Percentiles rank a stretch among this genome's conserved stretches.
Conservation (phyloP, 2,329 filamentous ascomycete species). For the Fusarium pseudograminearum region DNA sequence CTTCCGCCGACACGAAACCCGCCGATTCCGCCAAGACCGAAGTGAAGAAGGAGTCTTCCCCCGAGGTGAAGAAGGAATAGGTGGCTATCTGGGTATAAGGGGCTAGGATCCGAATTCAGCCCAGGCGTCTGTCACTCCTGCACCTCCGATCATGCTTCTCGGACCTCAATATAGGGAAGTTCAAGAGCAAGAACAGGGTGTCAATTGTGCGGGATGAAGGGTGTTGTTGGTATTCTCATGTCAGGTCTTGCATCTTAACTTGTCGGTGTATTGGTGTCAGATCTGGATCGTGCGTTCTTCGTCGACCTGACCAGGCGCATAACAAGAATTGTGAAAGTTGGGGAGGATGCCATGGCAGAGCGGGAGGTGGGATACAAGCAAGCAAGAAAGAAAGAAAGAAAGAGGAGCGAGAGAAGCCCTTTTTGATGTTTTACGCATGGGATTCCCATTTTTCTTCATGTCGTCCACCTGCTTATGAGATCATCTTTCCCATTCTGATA, state of each 20-base stretch:
- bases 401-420: constrained; percentile 45
- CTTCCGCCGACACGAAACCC: constrained; percentile 45
- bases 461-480: constrained; percentile 27
- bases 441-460: constrained; percentile 36
- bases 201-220: constrained; percentile 28
- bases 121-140: constrained; percentile 21
- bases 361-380: constrained; percentile 29
- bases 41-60: constrained; percentile 45
- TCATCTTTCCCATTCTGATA: constrained; percentile 13
- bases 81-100: constrained; percentile 44
- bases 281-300: constrained; percentile 35
- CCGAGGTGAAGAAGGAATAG: constrained; percentile 55
- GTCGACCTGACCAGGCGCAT: constrained; percentile 27
- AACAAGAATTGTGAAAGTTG: constrained; percentile 31
- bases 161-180: constrained; percentile 24
- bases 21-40: constrained; percentile 43
- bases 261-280: constrained; percentile 47
- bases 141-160: constrained; percentile 40
- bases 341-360: constrained; percentile 24
- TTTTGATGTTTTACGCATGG: constrained; percentile 46
- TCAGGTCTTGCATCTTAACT: constrained; percentile 46
- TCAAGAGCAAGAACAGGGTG: constrained; percentile 27
- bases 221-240: constrained; percentile 49
- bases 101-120: constrained; percentile 35
- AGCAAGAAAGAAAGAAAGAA: constrained; percentile 33